Base-by-base conservation (phyloP, 2,329 filamentous ascomycete species). In the Colletotrichum godetiae region DNA sequence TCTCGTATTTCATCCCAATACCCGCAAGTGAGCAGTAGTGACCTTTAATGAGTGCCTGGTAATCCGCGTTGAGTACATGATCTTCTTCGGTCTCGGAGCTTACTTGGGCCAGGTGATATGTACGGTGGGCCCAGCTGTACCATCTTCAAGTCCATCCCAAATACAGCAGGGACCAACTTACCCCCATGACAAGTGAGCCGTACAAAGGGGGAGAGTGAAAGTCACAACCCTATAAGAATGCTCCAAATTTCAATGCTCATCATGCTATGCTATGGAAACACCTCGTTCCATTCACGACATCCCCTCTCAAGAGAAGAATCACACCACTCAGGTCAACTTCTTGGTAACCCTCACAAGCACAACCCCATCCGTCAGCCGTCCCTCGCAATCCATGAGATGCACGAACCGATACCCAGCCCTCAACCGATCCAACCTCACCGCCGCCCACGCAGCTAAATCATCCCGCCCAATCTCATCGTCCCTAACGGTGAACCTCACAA, bases 381-480 rank as follows among this genome's bases (percentile, higher is more conserved):
- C 94, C 74, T 91, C 88, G 31, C 87, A 85, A 79, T 97, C 92
- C 75, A 93, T 87, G 71, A 98, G 84, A 77, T 92, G 93, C 68
- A 98, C 86, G 76, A 98, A 91, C 12, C 95, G 88, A 77, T 94
- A 93, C 0, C 97, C 96, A 42, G 89, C 85, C 73, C 91, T 90
- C 72, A 98, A 82, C 8, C 95, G 89, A 82, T 98, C 95, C 27
- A 98, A 89, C 52, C 95, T 89, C 77, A 97, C 92, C 79, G 95
- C 98, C 1, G 94, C 92, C 97, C 97, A 98, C 3, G 93, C 95
- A 12, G 95, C 92, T 69, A 98, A 82, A 72, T 93, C 89, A 78
- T 98, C 95, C 75, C 89, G 88, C 4, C 92, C 91, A 76, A 95
- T 90, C 81, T 96, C 93, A 77, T 97, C 93, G 80, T 98, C 94